These are phyloP conservation scores for Pythium plurisporium DNA, from an alignment of 352 stramenopile genomes.

Conservation along the genomic window DNA sequence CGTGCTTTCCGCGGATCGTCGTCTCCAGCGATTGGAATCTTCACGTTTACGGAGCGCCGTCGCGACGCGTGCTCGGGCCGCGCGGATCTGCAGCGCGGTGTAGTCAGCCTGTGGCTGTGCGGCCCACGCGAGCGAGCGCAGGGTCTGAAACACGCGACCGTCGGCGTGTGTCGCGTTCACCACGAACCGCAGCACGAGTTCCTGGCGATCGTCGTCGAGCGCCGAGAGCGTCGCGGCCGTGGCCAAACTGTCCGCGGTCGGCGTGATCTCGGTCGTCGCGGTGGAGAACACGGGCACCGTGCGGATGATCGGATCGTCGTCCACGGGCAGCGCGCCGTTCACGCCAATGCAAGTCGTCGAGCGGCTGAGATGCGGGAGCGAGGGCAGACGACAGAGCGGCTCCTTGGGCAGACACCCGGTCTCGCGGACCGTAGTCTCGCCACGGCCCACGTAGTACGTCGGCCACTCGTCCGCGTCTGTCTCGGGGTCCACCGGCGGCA, in stretches of 20 bases:
- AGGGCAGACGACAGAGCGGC: constrained; percentile 34
- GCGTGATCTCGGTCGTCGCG: constrained; percentile 23
- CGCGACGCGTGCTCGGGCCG: constrained; percentile 8
- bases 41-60: constrained; percentile 19
- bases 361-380: constrained; percentile 40
- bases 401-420: constrained; percentile 26
- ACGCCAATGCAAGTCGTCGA: constrained; percentile 66
- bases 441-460: constrained; percentile 42
- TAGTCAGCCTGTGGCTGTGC: constrained; percentile 64
- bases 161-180: constrained; percentile 31
- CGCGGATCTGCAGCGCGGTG: constrained; percentile 30
- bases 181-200: constrained; percentile 63
- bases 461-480: constrained; percentile 20
- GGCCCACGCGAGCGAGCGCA: constrained; percentile 42
- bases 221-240: constrained; percentile 41
- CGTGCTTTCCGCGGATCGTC: neutral
- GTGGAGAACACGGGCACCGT: constrained; percentile 57
- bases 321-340: constrained; percentile 42
- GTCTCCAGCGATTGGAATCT: neutral
- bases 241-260: constrained; percentile 29
- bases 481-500: neutral
- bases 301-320: constrained; percentile 81
- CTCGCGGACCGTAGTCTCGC: constrained; percentile 35
- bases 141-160: constrained; percentile 37
- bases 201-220: constrained; percentile 58